phyloP scores from a whole-genome alignment of 345 rosid species.

The Corchorus olitorius region DNA sequence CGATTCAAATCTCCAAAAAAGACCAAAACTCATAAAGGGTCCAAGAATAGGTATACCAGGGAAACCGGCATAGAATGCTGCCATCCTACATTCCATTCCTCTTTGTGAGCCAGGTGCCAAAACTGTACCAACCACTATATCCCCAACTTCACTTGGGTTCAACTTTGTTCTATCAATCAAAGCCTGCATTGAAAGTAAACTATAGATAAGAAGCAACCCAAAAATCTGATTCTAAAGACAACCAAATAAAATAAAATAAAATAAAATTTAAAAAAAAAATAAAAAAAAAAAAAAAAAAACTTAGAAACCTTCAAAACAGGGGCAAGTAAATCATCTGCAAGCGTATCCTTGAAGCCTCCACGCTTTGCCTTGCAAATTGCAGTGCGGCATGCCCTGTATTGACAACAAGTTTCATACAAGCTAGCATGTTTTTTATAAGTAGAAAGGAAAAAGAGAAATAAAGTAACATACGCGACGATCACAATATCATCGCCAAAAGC shows the following conservation, averaged over 20 bases:
- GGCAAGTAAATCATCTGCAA: constrained; percentile 80
- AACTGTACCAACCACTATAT: constrained; percentile 93
- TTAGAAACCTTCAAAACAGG: constrained; percentile 78
- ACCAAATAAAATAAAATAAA: too few relatives aligned
- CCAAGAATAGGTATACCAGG: constrained; percentile 54
- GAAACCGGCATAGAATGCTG: constrained; percentile 90
- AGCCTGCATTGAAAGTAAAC: constrained; percentile 45
- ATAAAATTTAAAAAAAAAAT: too few relatives aligned
- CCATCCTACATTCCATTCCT: constrained; percentile 88
- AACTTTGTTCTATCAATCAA: constrained; percentile 67
- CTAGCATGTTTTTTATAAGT: too few relatives aligned
- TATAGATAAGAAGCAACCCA: neutral
- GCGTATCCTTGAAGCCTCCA: constrained; percentile 94
- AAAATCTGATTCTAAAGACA: neutral
- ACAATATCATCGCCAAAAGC: constrained; percentile 85
- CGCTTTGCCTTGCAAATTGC: constrained; percentile 88
- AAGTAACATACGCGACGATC: constrained; percentile 79
- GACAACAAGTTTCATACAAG: neutral
- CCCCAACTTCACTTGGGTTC: constrained; percentile 86
- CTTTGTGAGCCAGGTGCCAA: constrained; percentile 83
- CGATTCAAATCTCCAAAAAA: neutral
- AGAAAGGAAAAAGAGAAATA: neutral
- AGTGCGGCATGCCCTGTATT: constrained; percentile 78
- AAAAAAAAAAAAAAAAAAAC: neutral
- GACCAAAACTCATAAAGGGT: neutral